Evolutionary conservation across 257 asterid species (phyloP).

Genomic region (Orobanche coerulescens): DNA sequence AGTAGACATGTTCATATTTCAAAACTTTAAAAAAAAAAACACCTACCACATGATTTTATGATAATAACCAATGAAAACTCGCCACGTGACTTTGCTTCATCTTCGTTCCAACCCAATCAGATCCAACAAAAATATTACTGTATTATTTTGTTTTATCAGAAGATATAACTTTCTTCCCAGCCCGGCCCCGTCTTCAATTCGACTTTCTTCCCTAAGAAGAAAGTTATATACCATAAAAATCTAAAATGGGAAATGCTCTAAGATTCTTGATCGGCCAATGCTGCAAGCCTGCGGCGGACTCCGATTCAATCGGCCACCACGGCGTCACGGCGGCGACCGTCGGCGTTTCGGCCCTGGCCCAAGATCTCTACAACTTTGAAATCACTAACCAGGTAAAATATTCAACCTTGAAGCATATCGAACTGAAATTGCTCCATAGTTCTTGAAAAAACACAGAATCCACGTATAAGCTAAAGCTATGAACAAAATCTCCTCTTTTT

Average conservation of each 20-base stretch:
- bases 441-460: background rate
- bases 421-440: background rate
- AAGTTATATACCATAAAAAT: background rate
- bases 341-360: conserved; percentile 72
- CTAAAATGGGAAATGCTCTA: conserved; percentile 73
- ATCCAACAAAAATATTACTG: background rate
- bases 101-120: conserved; percentile 12
- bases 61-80: background rate
- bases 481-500: background rate
- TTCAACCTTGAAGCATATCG: background rate
- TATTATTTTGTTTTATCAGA: background rate
- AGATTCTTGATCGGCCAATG: conserved; percentile 52
- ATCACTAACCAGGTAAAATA: conserved; percentile 65
- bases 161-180: background rate
- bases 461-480: background rate
- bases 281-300: conserved; percentile 40
- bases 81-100: conserved; percentile 13
- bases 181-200: background rate
- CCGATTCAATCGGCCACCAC: conserved; percentile 52
- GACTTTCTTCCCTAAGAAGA: background rate
- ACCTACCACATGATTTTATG: too few relatives aligned
- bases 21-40: too few relatives aligned
- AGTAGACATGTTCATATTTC: too few relatives aligned
- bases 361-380: conserved; percentile 76
- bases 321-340: conserved; percentile 45